phyloP scores from a whole-genome alignment of 768 basidiomycete species.

The Suillus hirtellus region DNA sequence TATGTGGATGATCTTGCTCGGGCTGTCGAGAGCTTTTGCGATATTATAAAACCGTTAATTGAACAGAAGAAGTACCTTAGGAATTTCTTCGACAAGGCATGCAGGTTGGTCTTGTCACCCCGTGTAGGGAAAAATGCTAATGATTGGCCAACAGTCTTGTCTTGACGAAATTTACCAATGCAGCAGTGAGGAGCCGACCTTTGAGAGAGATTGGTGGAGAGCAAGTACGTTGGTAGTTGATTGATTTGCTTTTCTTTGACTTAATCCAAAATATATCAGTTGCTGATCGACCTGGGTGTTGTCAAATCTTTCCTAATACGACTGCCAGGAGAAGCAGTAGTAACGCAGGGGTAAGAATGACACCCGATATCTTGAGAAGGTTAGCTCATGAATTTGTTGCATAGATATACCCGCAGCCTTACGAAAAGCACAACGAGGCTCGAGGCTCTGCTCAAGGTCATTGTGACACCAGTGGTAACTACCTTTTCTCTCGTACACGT shows the following conservation, averaged over 20 bases:
- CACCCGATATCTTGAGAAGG: slow-evolving; percentile 3
- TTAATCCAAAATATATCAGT: slow-evolving; percentile 39
- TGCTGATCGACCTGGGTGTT: slow-evolving; percentile 88
- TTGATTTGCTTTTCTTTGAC: background rate
- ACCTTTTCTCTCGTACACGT: background rate
- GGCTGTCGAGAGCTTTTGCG: slow-evolving; percentile 73
- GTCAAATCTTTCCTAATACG: slow-evolving; percentile 81
- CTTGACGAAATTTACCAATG: slow-evolving; percentile 84
- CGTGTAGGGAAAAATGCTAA: background rate
- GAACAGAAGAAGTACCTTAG: slow-evolving; percentile 95
- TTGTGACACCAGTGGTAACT: slow-evolving; percentile 87
- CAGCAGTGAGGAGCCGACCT: slow-evolving; percentile 87
- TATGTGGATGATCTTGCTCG: slow-evolving; percentile 79
- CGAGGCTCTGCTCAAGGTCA: slow-evolving; percentile 93
- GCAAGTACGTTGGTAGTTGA: slow-evolving; percentile 54
- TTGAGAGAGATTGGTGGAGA: slow-evolving; percentile 93
- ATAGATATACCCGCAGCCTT: slow-evolving; percentile 80
- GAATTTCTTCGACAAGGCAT: slow-evolving; percentile 92
- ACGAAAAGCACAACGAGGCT: slow-evolving; percentile 78
- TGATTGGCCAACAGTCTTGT: slow-evolving; percentile 54
- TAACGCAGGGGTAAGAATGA: slow-evolving; percentile 52
- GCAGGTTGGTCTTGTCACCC: slow-evolving; percentile 55
- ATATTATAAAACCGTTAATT: slow-evolving; percentile 73
- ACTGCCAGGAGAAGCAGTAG: slow-evolving; percentile 73
- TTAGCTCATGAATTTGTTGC: slow-evolving; percentile 16